Percentiles rank a stretch among this genome's conserved stretches.
phyloP scores from a whole-genome alignment of 805 yeast species.

The Metschnikowia proteae region DNA sequence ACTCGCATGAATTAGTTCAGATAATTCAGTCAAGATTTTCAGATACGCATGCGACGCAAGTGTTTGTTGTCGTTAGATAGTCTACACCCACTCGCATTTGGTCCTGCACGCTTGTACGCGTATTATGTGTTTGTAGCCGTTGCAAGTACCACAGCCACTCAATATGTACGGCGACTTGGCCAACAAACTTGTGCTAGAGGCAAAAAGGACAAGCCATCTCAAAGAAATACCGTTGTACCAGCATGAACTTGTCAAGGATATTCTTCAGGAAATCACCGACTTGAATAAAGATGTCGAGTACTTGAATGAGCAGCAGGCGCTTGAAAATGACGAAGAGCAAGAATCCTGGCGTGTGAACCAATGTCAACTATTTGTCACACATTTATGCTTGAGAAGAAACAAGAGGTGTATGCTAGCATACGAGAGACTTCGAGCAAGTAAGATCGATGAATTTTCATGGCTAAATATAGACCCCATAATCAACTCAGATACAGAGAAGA shows the following conservation, averaged over 20 bases:
- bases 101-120: constrained; percentile 1
- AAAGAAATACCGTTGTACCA: constrained; percentile 67
- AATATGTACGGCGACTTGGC: constrained; percentile 88
- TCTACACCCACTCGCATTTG: neutral
- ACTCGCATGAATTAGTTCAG: too few relatives aligned
- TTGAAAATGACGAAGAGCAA: constrained; percentile 22
- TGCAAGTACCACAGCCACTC: neutral
- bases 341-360: constrained; percentile 48
- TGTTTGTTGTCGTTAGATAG: neutral
- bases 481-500: constrained; percentile 8
- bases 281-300: constrained; percentile 55
- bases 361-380: constrained; percentile 66
- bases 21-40: neutral
- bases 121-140: neutral
- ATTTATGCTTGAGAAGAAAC: constrained; percentile 77
- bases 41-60: neutral
- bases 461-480: constrained; percentile 51
- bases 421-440: constrained; percentile 64
- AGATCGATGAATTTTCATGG: constrained; percentile 71
- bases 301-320: constrained; percentile 32
- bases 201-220: constrained; percentile 69
- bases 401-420: constrained; percentile 88
- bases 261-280: constrained; percentile 68
- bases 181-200: constrained; percentile 77
- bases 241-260: constrained; percentile 63